Evolutionary conservation across 2,329 filamentous ascomycete genomes (phyloP), one percentile per base, ranked within the genome.

Genomic region (Ophiostoma quercus): DNA sequence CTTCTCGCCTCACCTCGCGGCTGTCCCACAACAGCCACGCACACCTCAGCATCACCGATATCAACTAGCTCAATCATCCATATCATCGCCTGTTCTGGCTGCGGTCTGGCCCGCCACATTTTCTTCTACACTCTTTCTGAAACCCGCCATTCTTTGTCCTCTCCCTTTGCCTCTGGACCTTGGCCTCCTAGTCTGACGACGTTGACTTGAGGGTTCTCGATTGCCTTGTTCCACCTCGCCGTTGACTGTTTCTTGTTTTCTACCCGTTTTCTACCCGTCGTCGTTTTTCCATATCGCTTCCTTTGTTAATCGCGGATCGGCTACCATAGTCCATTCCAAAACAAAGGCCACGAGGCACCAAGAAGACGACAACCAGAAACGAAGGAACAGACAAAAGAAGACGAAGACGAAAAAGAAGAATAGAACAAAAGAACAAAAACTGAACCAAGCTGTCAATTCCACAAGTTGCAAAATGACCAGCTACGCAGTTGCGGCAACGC

Each of bases 21-120:
- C 57, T 65, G 32, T 65, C 32, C 32, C 16, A 65, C 60, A 65
- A n/a, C 60, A 39, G 34, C 16, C 3, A 37, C 60, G 60, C 60
- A 34, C 32, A 19, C 60, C 60, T 65, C 60, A 39, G 25, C 57
- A 65, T 65, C 60, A 65, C 16, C 60, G 60, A n/a, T 22, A 37
- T 37, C 60, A 37, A 65, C 60, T 32, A 65, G 60, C 60, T 65
- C 62, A 22, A 65, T 65, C 62, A 65, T 65, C 34, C 2, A 65
- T 65, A 65, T 65, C 6, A 39, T 9, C 32, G 8, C 19, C 32
- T 65, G 14, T 32, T 8, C 32, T 37, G 32, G 60, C 19, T 65
- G 32, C 62, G 32, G 62, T 22, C 32, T 65, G 62, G 62, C 62
- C 62, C 62, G 62, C 62, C 62, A 65, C 34, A 63, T 32, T 63